Evolutionary conservation across 2,329 filamentous ascomycete genomes (phyloP), one percentile per base, ranked within the genome.

Genomic region (Taxawa tesnikishii): DNA sequence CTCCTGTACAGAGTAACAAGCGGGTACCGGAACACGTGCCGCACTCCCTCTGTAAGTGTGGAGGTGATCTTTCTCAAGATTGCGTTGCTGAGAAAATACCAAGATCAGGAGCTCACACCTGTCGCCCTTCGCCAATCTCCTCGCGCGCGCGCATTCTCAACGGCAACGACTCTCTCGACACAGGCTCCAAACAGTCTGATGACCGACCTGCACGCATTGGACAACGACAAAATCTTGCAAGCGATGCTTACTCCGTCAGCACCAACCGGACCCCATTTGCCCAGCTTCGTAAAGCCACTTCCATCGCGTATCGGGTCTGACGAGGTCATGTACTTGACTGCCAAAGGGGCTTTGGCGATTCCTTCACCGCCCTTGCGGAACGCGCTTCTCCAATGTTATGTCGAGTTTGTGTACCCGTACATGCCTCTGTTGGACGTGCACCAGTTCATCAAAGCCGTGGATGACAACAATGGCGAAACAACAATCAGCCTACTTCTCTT

Each of bases 331-430:
- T 94, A 90, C 54, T 68, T 94, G 35, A 71, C 78, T 39, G 72
- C 76, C 50, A 94, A 94, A 63, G 85, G 85, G 4, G 85, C 85
- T 1, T 62, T 94, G 43, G 75, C 75, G 2, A 70, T 94, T 25
- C 88, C 88, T 2, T 66, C 71, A 25, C 56, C 68, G 4, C 59
- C 62, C 4, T 63, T 94, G 21, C 81, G 88, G 47, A 83, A 82
- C 52, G 84, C 85, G 37, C 67, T 94, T 26, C 63, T 96, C 11
- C 76, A 78, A 45, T 76, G 76, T 24, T 94, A 90, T 47, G 69
- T 88, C 39, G 82, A 94, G 59, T 94, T 80, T 53, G 84, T 94
- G 6, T 81, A 94, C 53, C 84, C 87, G 1, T 94, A 83, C 54
- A 94, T 94, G 83, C 88, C 88, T 15, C 64, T 94, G 18, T 61